phyloP scores from a whole-genome alignment of 176 grass and related monocot genomes.

The Bonia amplexicaulis region DNA sequence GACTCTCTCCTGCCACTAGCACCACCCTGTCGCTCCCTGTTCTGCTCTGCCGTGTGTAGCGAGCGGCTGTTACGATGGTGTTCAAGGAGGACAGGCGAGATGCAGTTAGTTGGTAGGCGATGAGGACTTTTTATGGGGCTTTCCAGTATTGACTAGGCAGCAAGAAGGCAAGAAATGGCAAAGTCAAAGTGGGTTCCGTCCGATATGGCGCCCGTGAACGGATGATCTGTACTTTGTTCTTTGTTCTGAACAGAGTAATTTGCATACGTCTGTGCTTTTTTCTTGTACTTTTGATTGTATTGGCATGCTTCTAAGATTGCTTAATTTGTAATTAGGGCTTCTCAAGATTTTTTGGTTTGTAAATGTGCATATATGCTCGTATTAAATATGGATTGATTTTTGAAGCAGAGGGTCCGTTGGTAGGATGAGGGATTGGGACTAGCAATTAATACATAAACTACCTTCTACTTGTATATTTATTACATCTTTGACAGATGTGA shows the following conservation, averaged over 20 bases:
- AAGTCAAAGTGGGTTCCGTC: slow-evolving; percentile 16
- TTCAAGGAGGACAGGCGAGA: not conserved
- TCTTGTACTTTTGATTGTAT: not conserved
- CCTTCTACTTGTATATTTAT: not conserved
- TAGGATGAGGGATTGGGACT: no score
- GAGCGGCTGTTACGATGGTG: slow-evolving; percentile 26
- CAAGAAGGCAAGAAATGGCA: not conserved
- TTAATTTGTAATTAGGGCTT: not conserved
- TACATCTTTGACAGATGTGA: not conserved
- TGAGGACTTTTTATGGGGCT: slow-evolving; percentile 17
- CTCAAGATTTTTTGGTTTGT: not conserved
- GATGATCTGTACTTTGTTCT: not conserved
- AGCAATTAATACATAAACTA: not conserved
- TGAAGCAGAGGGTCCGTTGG: not conserved
- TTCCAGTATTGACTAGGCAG: slow-evolving; percentile 25
- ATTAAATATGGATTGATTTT: not conserved
- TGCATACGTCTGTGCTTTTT: not conserved
- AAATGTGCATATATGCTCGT: not conserved
- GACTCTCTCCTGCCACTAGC: not conserved
- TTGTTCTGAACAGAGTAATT: not conserved
- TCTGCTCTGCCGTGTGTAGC: not conserved
- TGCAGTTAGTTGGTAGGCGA: slow-evolving; percentile 11
- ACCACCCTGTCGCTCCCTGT: not conserved
- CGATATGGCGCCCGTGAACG: not conserved
- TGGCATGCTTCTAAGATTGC: no score